Base-by-base conservation (phyloP, 1,284 basidiomycete genomes). In the Leccinum solheimii region DNA sequence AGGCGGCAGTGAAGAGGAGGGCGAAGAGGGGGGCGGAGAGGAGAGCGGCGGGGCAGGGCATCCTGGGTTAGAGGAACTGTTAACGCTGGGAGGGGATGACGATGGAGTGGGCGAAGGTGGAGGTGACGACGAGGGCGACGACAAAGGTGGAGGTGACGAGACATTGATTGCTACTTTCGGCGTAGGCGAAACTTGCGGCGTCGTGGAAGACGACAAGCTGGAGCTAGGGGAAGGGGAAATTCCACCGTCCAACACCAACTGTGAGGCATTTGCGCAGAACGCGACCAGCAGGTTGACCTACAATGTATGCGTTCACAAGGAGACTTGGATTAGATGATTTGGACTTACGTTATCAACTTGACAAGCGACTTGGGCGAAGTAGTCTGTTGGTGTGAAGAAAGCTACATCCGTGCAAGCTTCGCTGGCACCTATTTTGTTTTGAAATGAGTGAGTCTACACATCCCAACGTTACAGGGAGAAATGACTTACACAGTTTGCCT, bases 351-450 rank as follows among this genome's bases (percentile, higher is more conserved):
- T n/a, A 43, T 66, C 5, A 1, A 10, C 9, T 58, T 74, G 57
- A 52, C 77, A 83, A 26, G 67, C 71, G 13, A 76, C 76, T 63
- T 82, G 81, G 26, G 77, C 81, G 40, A 69, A 63, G 59, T 73
- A 78, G 63, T 83, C 80, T 57, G 74, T 66, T 2, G 79, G 61
- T 3, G 40, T 14, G 68, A 76, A 78, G 70, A 81, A 83, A 2
- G 81, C 81, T 1, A 63, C 66, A 5, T 59, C 32, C 5, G 21
- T 14, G 61, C 81, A 82, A 43, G 53, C 52, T 5, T 66, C 21
- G 38, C 2, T 52, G 11, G 55, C 16, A 19, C 67, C 67, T 68
- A 13, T 51, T 21, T 55, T 23, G 19, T 34, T 26, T 26, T 3
- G 40, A 30, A n/a, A 30, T 49, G 3, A 14, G 5, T 54, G 10